Evolutionary conservation across 1,139 yeast genomes (phyloP), one percentile per base, ranked within the genome.

Genomic region (Suhomyces terraborum): DNA sequence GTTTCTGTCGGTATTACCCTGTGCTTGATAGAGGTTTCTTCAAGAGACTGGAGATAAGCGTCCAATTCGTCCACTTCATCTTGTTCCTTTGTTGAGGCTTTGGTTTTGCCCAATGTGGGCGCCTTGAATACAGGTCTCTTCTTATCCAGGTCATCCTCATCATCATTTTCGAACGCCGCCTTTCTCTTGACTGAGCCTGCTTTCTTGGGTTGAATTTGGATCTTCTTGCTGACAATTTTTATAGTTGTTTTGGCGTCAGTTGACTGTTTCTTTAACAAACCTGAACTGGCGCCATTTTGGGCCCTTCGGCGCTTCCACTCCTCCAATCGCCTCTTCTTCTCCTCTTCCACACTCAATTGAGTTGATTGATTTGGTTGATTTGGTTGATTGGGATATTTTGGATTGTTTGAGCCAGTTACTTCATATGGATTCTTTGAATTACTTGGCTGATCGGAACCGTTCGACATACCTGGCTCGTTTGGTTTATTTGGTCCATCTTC

Each of bases 241-340:
- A 30, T 38, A 16, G 42, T 27, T 32, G 32, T 35, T 24, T 39
- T 46, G 35, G 47, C 16, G 4, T 17, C 12, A 7, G 30, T 5
- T 17, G 13, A n/a, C 9, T 22, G n/a, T 4, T n/a, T 17, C n/a
- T 18, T 6, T 8, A 41, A 13, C 8, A 38, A 32, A 9, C 42
- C 30, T n/a, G n/a, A n/a, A 36, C 47, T 42, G 37, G 17, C 13
- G 22, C 45, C 40, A 25, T 49, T 45, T 23, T 49, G 52, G 23
- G 52, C 49, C 43, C 62, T 48, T 50, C 59, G 58, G 53, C 53
- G 53, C 42, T 69, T 71, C 76, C 77, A 70, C 42, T 69, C 70
- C 41, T 70, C 75, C 3, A 71, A 57, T 29, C 69, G 48, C 45
- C 59, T 59, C 24, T 41, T 41, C 32, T 38, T 35, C 8, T 32